phyloP scores from a whole-genome alignment of 2,329 filamentous ascomycete species.

The Fusarium acutatum region DNA sequence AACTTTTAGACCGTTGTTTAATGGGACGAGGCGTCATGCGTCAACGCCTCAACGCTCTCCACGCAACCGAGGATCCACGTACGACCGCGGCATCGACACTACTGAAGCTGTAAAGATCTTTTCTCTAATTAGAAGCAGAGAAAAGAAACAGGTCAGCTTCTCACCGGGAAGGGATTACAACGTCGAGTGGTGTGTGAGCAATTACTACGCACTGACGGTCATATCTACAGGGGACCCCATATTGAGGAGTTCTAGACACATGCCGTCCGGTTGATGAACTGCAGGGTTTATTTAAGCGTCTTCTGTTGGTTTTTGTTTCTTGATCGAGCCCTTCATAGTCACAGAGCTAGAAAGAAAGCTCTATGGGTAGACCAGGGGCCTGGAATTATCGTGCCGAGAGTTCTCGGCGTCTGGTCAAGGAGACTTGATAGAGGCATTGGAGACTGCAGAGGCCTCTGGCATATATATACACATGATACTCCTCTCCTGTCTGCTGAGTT shows the following conservation, averaged over 20 bases:
- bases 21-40: constrained; percentile 18
- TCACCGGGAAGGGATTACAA: not conserved
- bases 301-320: not conserved
- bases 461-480: constrained; percentile 17
- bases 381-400: constrained; percentile 26
- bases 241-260: constrained; percentile 13
- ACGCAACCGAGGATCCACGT: constrained; percentile 8
- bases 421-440: not conserved
- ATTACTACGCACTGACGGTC: not conserved
- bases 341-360: not conserved
- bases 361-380: constrained; percentile 14
- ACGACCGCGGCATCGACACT: not conserved
- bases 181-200: not conserved
- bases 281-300: constrained; percentile 8
- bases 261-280: not conserved
- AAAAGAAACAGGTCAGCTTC: not conserved
- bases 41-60: constrained; percentile 20
- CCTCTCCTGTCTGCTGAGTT: not conserved
- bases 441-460: not conserved
- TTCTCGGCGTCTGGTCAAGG: constrained; percentile 15
- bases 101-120: not conserved
- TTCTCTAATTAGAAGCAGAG: not conserved
- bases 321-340: not conserved
- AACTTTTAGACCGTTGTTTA: not conserved
- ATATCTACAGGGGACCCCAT: not conserved